Evolutionary conservation across 2,329 filamentous ascomycete species (phyloP).

Genomic region (Purpureocillium lavendulum): DNA sequence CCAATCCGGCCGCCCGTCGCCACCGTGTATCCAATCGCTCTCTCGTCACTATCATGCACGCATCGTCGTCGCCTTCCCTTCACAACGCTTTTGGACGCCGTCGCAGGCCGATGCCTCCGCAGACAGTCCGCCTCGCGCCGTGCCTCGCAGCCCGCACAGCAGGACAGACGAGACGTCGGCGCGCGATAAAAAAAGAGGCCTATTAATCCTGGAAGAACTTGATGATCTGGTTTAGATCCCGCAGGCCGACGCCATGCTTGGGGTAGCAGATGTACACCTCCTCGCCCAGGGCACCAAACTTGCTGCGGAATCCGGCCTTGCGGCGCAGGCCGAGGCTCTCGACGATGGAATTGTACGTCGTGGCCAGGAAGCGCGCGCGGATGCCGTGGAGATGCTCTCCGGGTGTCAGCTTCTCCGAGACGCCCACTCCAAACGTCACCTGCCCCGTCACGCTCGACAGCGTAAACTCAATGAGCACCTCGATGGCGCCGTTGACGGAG

Average conservation of each 20-base stretch:
- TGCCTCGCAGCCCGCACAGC: too few relatives aligned
- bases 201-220: conserved; percentile 75
- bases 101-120: too few relatives aligned
- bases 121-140: too few relatives aligned
- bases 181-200: too few relatives aligned
- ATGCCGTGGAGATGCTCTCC: conserved; percentile 77
- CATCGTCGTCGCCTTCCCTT: too few relatives aligned
- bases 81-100: too few relatives aligned
- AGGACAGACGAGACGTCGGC: too few relatives aligned
- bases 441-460: conserved; percentile 42
- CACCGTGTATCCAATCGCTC: too few relatives aligned
- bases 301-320: conserved; percentile 85
- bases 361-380: conserved; percentile 71
- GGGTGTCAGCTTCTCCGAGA: conserved; percentile 62
- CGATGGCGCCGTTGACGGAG: conserved; percentile 79
- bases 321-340: conserved; percentile 74
- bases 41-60: too few relatives aligned
- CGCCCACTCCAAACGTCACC: conserved; percentile 84
- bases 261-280: conserved; percentile 87
- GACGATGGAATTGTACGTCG: conserved; percentile 74
- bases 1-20: too few relatives aligned
- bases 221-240: conserved; percentile 76
- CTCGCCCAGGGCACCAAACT: conserved; percentile 79
- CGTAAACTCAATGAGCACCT: conserved; percentile 68
- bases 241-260: conserved; percentile 71